Conservation (phyloP, 371 early-diverging fungal species). For the Cokeromyces recurvatus region DNA sequence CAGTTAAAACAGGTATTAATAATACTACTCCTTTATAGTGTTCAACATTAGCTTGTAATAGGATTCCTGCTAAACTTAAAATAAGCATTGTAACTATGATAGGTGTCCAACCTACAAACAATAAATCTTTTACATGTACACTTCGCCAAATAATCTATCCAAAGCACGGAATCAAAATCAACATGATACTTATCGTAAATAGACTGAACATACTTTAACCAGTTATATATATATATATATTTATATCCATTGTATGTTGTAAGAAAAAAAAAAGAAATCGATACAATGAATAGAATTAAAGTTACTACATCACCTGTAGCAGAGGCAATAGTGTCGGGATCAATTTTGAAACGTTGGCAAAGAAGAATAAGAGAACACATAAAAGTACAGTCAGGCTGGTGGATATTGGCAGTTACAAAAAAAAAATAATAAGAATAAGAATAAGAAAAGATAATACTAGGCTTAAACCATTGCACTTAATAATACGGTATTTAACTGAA, state of each 20-base stretch:
- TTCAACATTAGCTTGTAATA: constrained; percentile 71
- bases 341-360: neutral
- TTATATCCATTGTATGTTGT: constrained; percentile 42
- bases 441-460: constrained; percentile 18
- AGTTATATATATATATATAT: constrained; percentile 6
- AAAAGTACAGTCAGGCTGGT: neutral
- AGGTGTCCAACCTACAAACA: constrained; percentile 74
- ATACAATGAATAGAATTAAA: constrained; percentile 52
- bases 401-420: neutral
- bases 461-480: constrained; percentile 10
- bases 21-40: constrained; percentile 73
- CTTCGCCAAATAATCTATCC: constrained; percentile 52
- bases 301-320: constrained; percentile 73
- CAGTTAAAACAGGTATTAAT: constrained; percentile 70
- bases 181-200: constrained; percentile 38
- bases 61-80: constrained; percentile 71
- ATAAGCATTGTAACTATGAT: constrained; percentile 75
- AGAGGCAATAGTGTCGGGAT: constrained; percentile 70
- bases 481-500: constrained; percentile 7
- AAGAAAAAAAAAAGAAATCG: constrained; percentile 46
- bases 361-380: neutral
- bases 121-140: constrained; percentile 56
- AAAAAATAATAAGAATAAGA: too few species aligned
- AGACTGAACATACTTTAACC: constrained; percentile 48
- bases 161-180: constrained; percentile 51